These are phyloP conservation scores for Dryas drummondii DNA, from an alignment of 306 rosid species.

Conservation along the genomic window DNA sequence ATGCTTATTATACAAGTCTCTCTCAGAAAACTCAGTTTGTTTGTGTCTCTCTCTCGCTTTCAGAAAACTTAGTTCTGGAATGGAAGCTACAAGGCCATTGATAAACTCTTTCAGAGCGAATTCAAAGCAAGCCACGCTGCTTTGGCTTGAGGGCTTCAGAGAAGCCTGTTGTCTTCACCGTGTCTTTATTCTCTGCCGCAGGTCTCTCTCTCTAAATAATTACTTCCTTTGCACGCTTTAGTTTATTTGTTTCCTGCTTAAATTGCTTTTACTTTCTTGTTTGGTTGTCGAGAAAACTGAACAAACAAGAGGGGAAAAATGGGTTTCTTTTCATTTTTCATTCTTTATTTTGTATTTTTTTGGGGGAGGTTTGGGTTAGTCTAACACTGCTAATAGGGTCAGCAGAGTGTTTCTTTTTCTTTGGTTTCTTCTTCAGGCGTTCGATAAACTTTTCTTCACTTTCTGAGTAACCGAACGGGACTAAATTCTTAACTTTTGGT, in stretches of 20 bases:
- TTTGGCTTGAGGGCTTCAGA: slow-evolving; percentile 69
- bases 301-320: background rate
- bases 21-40: background rate
- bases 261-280: slow-evolving; percentile 9
- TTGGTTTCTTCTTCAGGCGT: no score
- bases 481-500: background rate
- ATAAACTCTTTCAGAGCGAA: slow-evolving; percentile 13
- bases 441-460: no score
- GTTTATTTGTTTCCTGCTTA: background rate
- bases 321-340: background rate
- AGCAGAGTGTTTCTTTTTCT: no score
- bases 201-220: slow-evolving; percentile 24
- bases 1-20: background rate
- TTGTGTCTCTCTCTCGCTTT: background rate
- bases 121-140: slow-evolving; percentile 33
- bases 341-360: no score
- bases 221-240: background rate
- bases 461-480: no score
- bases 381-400: no score
- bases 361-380: no score
- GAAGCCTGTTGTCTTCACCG: slow-evolving; percentile 93
- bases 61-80: background rate
- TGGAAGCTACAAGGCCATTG: slow-evolving; percentile 29
- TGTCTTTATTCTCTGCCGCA: slow-evolving; percentile 61
- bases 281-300: slow-evolving; percentile 19